Evolutionary conservation across 116 monocot genomes (phyloP).

Genomic region (Zostera marina): DNA sequence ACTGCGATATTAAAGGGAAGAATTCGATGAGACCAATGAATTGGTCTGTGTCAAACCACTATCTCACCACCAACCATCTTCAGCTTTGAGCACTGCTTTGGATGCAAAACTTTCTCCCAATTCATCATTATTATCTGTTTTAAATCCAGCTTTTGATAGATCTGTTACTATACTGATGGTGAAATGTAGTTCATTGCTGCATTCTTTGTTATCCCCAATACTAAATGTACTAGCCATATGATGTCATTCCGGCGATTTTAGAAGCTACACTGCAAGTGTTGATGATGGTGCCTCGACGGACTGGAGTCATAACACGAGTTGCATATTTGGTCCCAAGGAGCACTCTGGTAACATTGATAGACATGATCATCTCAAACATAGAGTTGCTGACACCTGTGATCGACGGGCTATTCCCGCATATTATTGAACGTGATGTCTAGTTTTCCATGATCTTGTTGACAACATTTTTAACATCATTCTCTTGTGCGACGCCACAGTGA

Average conservation of each 20-base stretch:
- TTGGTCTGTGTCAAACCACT: slow-evolving; percentile 5
- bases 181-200: slow-evolving; percentile 36
- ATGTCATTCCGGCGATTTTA: slow-evolving; percentile 2
- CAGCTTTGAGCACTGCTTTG: slow-evolving; percentile 14
- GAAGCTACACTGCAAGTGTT: slow-evolving; percentile 20
- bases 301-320: slow-evolving; percentile 29
- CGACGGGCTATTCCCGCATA: slow-evolving; percentile 23
- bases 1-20: too few relatives aligned
- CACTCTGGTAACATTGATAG: slow-evolving; percentile 7
- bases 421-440: slow-evolving; percentile 76
- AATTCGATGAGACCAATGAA: neutral
- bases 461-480: slow-evolving; percentile 21
- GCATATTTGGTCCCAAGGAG: slow-evolving; percentile 29
- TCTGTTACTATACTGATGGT: neutral
- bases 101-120: slow-evolving; percentile 3
- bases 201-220: slow-evolving; percentile 23
- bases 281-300: slow-evolving; percentile 25
- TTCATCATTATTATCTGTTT: slow-evolving; percentile 8
- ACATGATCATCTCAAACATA: slow-evolving; percentile 1
- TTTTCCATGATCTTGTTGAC: slow-evolving; percentile 32
- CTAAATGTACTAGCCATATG: slow-evolving; percentile 19
- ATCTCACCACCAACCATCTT: slow-evolving; percentile 10
- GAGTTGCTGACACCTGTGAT: slow-evolving; percentile 5
- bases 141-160: neutral
- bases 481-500: slow-evolving; percentile 47